A percentile compares a stretch with the other conserved stretches of the same genome.
These are phyloP conservation scores for Penicillium corylophilum DNA, from an alignment of 2,329 filamentous ascomycete species.

Conservation along the genomic window DNA sequence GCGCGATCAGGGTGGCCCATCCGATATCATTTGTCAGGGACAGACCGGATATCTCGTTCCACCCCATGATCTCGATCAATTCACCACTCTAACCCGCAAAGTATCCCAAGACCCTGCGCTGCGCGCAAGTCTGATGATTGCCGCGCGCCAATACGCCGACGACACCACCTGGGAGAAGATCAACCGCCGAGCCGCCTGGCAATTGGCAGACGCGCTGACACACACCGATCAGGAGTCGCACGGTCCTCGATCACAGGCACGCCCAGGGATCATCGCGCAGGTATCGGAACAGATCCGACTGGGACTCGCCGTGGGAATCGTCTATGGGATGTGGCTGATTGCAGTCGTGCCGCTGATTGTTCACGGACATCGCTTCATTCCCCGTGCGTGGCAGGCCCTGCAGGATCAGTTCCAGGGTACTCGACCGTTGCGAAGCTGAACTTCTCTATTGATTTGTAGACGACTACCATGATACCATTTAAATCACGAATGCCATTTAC, in stretches of 20 bases:
- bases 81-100: constrained; percentile 54
- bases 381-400: constrained; percentile 20
- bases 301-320: constrained; percentile 30
- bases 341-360: constrained; percentile 38
- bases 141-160: constrained; percentile 58
- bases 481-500: background rate
- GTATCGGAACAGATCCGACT: constrained; percentile 28
- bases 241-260: constrained; percentile 6
- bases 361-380: constrained; percentile 32
- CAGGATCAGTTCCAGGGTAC: constrained; percentile 16
- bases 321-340: constrained; percentile 39
- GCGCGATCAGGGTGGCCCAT: constrained; percentile 67
- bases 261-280: constrained; percentile 13
- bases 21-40: constrained; percentile 63
- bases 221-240: constrained; percentile 18
- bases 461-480: background rate
- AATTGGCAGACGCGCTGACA: constrained; percentile 53
- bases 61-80: constrained; percentile 59
- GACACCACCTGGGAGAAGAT: constrained; percentile 70
- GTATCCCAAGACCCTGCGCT: constrained; percentile 50
- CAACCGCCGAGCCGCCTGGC: constrained; percentile 67
- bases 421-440: constrained; percentile 10
- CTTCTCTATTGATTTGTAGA: background rate
- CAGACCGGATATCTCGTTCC: constrained; percentile 61
- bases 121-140: constrained; percentile 47